These are phyloP conservation scores for Physcomitrellopsis africana DNA, from an alignment of 225 moss, liverwort and hornwort species.

Conservation along the genomic window DNA sequence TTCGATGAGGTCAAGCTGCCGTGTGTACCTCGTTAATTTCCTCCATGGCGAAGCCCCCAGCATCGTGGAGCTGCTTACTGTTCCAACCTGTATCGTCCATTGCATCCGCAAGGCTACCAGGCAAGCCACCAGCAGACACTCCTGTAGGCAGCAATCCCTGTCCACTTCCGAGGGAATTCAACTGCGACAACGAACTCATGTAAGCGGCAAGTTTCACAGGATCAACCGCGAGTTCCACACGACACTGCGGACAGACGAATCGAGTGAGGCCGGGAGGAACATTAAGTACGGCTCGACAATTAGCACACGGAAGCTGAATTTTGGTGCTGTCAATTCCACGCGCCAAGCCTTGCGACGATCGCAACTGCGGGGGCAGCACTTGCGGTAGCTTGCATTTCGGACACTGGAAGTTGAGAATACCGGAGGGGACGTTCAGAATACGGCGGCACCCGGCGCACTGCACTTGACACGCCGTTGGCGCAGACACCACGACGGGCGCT, in stretches of 20 bases:
- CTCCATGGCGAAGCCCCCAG: constrained; percentile 56
- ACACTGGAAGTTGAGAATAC: constrained; percentile 95
- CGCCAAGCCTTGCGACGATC: constrained; percentile 68
- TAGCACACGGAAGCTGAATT: constrained; percentile 96
- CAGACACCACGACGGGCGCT: constrained; percentile 52
- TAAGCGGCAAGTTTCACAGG: constrained; percentile 88
- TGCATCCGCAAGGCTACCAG: constrained; percentile 41
- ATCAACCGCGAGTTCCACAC: constrained; percentile 98
- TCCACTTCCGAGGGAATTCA: constrained; percentile 51
- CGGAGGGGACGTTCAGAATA: constrained; percentile 88
- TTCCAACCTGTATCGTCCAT: constrained; percentile 66
- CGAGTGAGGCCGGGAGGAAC: constrained; percentile 90
- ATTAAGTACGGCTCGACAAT: constrained; percentile 93
- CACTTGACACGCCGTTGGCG: constrained; percentile 81
- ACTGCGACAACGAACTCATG: constrained; percentile 66
- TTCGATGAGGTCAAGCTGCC: not conserved
- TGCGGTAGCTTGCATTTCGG: constrained; percentile 97
- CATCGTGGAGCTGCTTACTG: constrained; percentile 47
- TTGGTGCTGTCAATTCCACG: constrained; percentile 88
- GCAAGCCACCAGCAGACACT: constrained; percentile 35
- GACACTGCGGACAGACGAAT: constrained; percentile 97
- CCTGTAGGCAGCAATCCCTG: constrained; percentile 33
- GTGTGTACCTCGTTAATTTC: constrained; percentile 81
- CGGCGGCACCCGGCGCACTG: constrained; percentile 95
- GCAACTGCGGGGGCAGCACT: constrained; percentile 83